Percentiles rank a stretch among this genome's conserved stretches.
Evolutionary conservation across 192 early-diverging fungal species (phyloP).

Genomic region (Backusella psychrophila): DNA sequence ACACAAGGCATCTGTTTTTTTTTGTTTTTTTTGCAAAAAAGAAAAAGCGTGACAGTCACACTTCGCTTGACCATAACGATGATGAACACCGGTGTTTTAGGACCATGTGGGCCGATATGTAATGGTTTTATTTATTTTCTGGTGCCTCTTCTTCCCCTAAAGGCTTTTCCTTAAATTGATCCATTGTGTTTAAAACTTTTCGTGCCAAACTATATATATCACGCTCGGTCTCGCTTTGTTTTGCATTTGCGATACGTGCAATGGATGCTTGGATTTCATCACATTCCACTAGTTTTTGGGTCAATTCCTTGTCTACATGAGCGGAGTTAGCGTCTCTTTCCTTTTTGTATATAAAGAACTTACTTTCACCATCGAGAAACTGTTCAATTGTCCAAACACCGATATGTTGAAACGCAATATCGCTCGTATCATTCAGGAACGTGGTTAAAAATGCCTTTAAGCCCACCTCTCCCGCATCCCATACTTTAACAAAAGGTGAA

Average conservation of each 20-base stretch:
- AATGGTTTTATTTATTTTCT: background rate
- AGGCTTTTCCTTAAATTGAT: background rate
- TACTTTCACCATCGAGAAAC: conserved; percentile 61
- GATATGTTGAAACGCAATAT: conserved; percentile 75
- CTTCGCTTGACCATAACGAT: background rate
- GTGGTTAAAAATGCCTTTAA: conserved; percentile 65
- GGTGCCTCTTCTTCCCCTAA: background rate
- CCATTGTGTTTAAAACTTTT: background rate
- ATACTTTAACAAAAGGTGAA: conserved; percentile 59
- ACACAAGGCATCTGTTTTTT: no score
- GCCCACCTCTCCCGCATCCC: conserved; percentile 55
- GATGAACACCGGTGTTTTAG: background rate
- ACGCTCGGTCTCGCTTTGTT: background rate
- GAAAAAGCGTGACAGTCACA: background rate
- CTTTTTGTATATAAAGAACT: background rate
- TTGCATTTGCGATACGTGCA: conserved; percentile 5
- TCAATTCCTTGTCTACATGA: background rate
- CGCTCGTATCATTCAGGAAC: conserved; percentile 59
- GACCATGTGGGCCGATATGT: background rate
- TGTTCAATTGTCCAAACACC: conserved; percentile 85
- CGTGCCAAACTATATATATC: conserved; percentile 1
- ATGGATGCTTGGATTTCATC: background rate
- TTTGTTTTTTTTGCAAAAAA: background rate
- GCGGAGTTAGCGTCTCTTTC: background rate
- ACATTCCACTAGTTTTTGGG: background rate